A percentile compares a stretch with the other conserved stretches of the same genome.
phyloP scores from a whole-genome alignment of 1,139 yeast species.

The Pichia terricola region DNA sequence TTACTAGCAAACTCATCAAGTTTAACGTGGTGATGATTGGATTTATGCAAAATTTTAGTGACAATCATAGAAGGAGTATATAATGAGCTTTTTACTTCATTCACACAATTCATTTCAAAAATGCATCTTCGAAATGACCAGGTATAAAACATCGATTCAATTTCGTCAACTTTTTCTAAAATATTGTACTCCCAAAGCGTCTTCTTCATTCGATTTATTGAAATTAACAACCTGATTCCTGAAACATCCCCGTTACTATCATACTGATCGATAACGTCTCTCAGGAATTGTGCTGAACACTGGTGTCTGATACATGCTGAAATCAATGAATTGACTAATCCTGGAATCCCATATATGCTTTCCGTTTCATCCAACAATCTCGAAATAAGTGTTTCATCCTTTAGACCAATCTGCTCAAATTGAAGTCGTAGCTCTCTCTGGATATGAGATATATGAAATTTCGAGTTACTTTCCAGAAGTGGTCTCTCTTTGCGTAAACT shows the following conservation, averaged over 20 bases:
- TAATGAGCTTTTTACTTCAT: slow-evolving; percentile 10
- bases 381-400: neutral
- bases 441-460: slow-evolving; percentile 11
- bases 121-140: slow-evolving; percentile 12
- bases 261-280: slow-evolving; percentile 11
- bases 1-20: slow-evolving; percentile 9
- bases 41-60: slow-evolving; percentile 7
- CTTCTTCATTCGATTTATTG: slow-evolving; percentile 7
- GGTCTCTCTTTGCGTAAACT: slow-evolving; percentile 9
- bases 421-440: slow-evolving; percentile 6
- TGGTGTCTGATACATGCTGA: slow-evolving; percentile 10
- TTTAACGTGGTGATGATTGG: slow-evolving; percentile 4
- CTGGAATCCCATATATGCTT: slow-evolving; percentile 4
- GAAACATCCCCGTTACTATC: slow-evolving; percentile 10
- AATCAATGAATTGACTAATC: slow-evolving; percentile 6
- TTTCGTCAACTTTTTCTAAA: slow-evolving; percentile 8
- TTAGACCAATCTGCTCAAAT: slow-evolving; percentile 5
- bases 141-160: slow-evolving; percentile 6
- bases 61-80: slow-evolving; percentile 7
- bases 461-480: slow-evolving; percentile 9
- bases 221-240: slow-evolving; percentile 8
- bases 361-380: slow-evolving; percentile 4
- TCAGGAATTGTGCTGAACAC: slow-evolving; percentile 8
- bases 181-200: slow-evolving; percentile 12
- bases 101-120: slow-evolving; percentile 10